Percentiles rank a stretch among this genome's conserved stretches.
These are phyloP conservation scores for Penicillium sp. DNA, from an alignment of 2,329 filamentous ascomycete species.

Conservation along the genomic window DNA sequence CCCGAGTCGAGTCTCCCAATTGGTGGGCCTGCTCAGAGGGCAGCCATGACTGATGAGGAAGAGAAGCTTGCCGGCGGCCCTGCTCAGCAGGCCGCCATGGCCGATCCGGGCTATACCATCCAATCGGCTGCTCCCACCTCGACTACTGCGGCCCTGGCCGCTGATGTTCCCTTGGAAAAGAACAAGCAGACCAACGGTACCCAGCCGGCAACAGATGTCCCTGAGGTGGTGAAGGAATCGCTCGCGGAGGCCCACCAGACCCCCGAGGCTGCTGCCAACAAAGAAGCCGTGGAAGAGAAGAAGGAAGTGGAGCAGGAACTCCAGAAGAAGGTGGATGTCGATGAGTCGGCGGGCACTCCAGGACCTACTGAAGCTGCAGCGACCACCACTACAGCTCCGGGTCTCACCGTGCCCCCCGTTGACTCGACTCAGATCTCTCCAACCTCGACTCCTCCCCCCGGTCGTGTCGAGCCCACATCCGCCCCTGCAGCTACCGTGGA, in stretches of 20 bases:
- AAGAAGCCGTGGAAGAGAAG: conserved; percentile 71
- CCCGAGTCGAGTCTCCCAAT: conserved; percentile 81
- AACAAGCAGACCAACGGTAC: conserved; percentile 23
- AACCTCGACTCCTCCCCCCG: conserved; percentile 24
- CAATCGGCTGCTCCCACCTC: conserved; percentile 51
- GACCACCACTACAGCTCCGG: conserved; percentile 39
- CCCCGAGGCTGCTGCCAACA: conserved; percentile 69
- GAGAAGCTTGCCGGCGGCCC: conserved; percentile 13
- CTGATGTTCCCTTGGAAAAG: conserved; percentile 44
- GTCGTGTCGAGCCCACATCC: background rate
- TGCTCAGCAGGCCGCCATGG: conserved; percentile 26
- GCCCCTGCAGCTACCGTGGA: conserved; percentile 1
- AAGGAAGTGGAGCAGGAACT: conserved; percentile 71
- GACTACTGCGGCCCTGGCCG: conserved; percentile 48
- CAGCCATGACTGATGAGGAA: conserved; percentile 18
- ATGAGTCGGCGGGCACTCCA: conserved; percentile 39
- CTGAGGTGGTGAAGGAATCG: conserved; percentile 47
- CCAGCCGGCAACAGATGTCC: conserved; percentile 35
- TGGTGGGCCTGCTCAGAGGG: conserved; percentile 41
- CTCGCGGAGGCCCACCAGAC: conserved; percentile 53
- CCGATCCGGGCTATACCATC: conserved; percentile 54
- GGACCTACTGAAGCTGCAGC: conserved; percentile 39
- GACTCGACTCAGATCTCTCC: conserved; percentile 31
- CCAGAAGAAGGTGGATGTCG: conserved; percentile 49
- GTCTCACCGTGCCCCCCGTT: conserved; percentile 7